These are phyloP conservation scores for Alternaria hordeiaustralica DNA, from an alignment of 2,329 filamentous ascomycete genomes.

Conservation along the genomic window DNA sequence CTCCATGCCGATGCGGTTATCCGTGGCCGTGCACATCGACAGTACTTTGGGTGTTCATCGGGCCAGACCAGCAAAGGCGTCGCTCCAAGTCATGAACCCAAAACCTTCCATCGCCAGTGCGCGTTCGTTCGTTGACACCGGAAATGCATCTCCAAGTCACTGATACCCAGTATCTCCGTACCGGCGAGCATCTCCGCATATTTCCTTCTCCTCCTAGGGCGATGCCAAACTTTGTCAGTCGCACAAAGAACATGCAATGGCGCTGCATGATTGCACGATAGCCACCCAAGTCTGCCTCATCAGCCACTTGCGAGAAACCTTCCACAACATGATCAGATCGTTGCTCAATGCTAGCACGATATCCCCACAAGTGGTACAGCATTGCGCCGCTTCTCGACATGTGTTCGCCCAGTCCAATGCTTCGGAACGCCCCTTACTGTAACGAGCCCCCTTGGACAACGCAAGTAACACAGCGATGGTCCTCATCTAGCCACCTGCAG, in stretches of 20 bases:
- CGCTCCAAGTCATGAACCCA: conserved; percentile 5
- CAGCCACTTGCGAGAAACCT: conserved; percentile 25
- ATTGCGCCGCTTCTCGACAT: conserved; percentile 31
- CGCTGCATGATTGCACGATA: conserved; percentile 15
- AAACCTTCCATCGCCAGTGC: neutral
- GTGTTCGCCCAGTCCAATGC: conserved; percentile 18
- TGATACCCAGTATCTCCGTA: neutral
- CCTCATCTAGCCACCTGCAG: conserved; percentile 16
- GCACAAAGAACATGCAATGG: conserved; percentile 17
- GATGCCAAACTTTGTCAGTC: conserved; percentile 11
- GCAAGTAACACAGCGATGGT: conserved; percentile 8
- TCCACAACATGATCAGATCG: conserved; percentile 23
- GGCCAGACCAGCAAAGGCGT: neutral
- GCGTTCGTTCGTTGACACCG: neutral
- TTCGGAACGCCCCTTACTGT: conserved; percentile 16
- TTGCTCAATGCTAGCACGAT: conserved; percentile 24
- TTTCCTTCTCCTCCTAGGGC: conserved; percentile 14
- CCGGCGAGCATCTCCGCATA: conserved; percentile 23
- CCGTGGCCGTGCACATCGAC: neutral
- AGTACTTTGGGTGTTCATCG: neutral
- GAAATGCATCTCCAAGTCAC: neutral
- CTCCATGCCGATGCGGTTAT: conserved; percentile 8
- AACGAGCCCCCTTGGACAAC: conserved; percentile 7
- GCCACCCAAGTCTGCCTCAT: conserved; percentile 9
- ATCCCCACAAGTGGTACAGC: conserved; percentile 37